Evolutionary conservation across 1,139 yeast species (phyloP), one percentile per base, ranked within the genome.

Genomic region (Hyphopichia khmerensis): DNA sequence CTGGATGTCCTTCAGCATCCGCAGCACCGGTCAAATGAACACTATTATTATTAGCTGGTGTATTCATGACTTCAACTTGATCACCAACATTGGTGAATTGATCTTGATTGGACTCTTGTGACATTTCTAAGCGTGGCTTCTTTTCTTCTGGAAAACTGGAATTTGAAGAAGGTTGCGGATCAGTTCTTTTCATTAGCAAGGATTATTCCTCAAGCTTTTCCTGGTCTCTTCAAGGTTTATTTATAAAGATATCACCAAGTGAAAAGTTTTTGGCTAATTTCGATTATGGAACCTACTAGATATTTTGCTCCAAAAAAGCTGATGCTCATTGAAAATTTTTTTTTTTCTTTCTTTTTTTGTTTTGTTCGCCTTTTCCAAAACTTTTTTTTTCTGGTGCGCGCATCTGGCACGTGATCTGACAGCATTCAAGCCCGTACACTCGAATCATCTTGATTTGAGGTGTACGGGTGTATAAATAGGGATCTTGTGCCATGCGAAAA

Each of bases 1-100:
- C 96, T 5, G 96, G 96, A 54, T 89, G 95, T n/a, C 96, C 97
- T 59, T 81, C 84, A n/a, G 87, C 84, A 61, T 88, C 96, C 9
- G 71, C 69, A 18, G 90, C 86, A 21, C 87, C 89, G 1, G 89
- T 82, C 29, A 55, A 48, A 42, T 47, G 59, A 29, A 64, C 52
- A 16, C 48, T 58, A 38, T 53, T 42, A 32, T 40, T 38, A 14
- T 36, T 31, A n/a, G n/a, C n/a, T 21, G 43, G 43, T 33, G 56
- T 51, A 31, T 60, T 59, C 14, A 64, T 52, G 19, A 58, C 67
- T 49, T 73, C 69, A 10, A 77, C 86, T 43, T 78, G 78, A 36
- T 78, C 78, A 36, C 88, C 88, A 15, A 83, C 85, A 13, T 79
- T 68, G 35, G 75, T 67, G 52, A 83, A 83, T 33, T 38, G 36